phyloP scores from a whole-genome alignment of 1,284 basidiomycete species.

The Paramarasmius palmivorus region DNA sequence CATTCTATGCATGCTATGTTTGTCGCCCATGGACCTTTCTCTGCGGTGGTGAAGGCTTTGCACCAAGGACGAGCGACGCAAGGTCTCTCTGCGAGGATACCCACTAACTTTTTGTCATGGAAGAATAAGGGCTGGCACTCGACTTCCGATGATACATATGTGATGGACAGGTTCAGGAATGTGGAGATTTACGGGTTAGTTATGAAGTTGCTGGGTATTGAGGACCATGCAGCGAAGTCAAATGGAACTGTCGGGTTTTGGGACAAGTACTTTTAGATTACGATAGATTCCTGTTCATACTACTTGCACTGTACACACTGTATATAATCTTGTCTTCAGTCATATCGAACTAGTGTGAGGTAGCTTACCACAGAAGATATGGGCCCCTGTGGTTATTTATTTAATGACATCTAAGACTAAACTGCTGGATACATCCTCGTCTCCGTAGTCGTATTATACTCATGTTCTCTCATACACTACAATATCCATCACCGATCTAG shows the following conservation, averaged over 20 bases:
- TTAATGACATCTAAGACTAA: too few species aligned
- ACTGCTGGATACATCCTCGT: too few species aligned
- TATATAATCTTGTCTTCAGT: too few species aligned
- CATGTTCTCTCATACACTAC: conserved; percentile 17
- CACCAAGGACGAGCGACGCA: conserved; percentile 31
- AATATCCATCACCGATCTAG: conserved; percentile 15
- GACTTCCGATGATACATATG: conserved; percentile 59
- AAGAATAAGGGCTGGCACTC: conserved; percentile 66
- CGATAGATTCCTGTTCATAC: background rate
- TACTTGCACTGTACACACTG: background rate
- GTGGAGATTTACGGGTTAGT: conserved; percentile 86
- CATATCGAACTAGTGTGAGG: too few species aligned
- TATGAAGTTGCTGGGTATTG: conserved; percentile 72
- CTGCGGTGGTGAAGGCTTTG: conserved; percentile 60
- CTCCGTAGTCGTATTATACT: too few species aligned
- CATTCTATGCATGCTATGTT: conserved; percentile 87
- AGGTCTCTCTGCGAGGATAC: conserved; percentile 6
- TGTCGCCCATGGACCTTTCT: conserved; percentile 87
- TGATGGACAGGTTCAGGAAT: conserved; percentile 82
- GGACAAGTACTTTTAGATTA: conserved; percentile 65
- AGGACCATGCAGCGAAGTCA: conserved; percentile 54
- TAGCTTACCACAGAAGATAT: too few species aligned
- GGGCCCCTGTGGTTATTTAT: too few species aligned
- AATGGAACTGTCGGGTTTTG: conserved; percentile 83
- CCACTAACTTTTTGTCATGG: conserved; percentile 25